Base-by-base conservation (phyloP, 73 alveolate species). In the Paramecium tetraurelia region DNA sequence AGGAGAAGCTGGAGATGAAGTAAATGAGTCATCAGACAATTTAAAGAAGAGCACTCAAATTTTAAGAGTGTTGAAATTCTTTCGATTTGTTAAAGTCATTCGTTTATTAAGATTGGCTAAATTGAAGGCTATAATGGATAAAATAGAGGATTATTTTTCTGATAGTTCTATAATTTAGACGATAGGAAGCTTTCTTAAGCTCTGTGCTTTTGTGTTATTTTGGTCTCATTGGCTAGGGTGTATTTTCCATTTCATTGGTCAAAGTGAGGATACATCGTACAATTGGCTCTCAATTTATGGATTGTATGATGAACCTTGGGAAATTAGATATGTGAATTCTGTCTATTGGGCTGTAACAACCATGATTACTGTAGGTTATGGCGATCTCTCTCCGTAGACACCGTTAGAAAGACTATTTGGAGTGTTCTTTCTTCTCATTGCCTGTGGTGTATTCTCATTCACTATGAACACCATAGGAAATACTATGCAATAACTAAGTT, bases 311-410 rank as follows among this genome's bases (percentile, higher is more conserved):
- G 80, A 18, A 14, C 21, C 80, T 21, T 68, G 85, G 85, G 12
- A 68, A 22, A 27, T 1, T 68, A 68, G 86, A 88, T 95, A 95
- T 88, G 59, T 95, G 14, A 83, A 88, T 21, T 93, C 96, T 20
- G 77, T 95, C 59, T 95, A 95, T 76, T 95, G 93, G 92, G 72
- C 93, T 59, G 93, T 95, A 41, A 86, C 94, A 18, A 93, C 97
- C 20, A 48, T 95, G 89, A 95, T 95, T 1, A 95, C 97, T 4
- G 96, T 95, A 22, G 97, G 97, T 2, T 95, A 95, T 93, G 97
- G 97, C 7, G 96, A 95, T 89, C 86, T 95, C 12, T 59, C 85
- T 9, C 92, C 95, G 50, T 75, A 40, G 2, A 86, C 96, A 31
- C 20, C 63, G 3, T 16, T 35, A 43, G 97, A 95, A 95, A 89